Evolutionary conservation across 1,284 basidiomycete genomes (phyloP).

Genomic region (Leccinum huronense): DNA sequence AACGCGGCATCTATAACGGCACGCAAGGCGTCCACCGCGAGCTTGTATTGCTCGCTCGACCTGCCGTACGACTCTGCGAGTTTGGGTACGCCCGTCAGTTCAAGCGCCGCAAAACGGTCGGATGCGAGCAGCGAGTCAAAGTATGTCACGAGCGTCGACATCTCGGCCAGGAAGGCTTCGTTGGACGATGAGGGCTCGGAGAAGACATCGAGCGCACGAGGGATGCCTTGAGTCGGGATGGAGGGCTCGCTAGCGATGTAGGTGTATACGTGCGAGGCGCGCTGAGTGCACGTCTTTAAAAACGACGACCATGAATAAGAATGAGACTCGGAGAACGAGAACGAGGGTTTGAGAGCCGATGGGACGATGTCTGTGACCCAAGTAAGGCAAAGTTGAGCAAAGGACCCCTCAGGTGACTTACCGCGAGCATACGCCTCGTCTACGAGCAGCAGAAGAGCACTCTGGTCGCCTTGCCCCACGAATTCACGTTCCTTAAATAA

Average conservation of each 20-base stretch:
- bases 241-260: constrained; percentile 43
- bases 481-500: constrained; percentile 47
- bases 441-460: constrained; percentile 55
- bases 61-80: constrained; percentile 48
- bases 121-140: constrained; percentile 42
- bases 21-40: constrained; percentile 45
- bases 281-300: constrained; percentile 54
- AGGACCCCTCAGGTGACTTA: constrained; percentile 31
- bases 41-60: constrained; percentile 53
- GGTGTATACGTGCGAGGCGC: constrained; percentile 57
- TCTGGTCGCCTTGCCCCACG: constrained; percentile 54
- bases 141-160: constrained; percentile 48
- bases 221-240: constrained; percentile 29
- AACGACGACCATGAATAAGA: constrained; percentile 41
- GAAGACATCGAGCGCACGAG: constrained; percentile 45
- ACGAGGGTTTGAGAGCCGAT: constrained; percentile 44
- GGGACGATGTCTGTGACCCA: constrained; percentile 49
- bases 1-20: constrained; percentile 38
- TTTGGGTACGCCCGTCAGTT: constrained; percentile 50
- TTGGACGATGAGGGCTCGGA: constrained; percentile 39
- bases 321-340: constrained; percentile 32
- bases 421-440: constrained; percentile 59
- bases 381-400: constrained; percentile 5
- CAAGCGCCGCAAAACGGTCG: constrained; percentile 59
- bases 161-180: constrained; percentile 42